A percentile compares a stretch with the other conserved stretches of the same genome.
phyloP scores from a whole-genome alignment of 345 rosid genomes.

The Abelmoschus esculentus region DNA sequence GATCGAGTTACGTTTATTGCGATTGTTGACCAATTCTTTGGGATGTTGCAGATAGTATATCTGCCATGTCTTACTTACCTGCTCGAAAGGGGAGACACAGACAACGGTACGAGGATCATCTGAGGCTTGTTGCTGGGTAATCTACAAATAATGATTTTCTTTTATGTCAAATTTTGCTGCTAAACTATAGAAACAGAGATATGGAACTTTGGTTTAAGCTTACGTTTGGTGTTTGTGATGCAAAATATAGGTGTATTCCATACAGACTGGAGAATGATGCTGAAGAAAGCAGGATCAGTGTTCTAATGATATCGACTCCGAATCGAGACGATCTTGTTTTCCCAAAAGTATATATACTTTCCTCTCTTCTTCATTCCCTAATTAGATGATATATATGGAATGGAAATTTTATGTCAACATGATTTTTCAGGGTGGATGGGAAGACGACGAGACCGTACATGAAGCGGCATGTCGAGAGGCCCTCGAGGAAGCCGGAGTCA shows the following conservation, averaged over 20 bases:
- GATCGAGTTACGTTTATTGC: no score
- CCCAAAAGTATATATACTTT: slow-evolving; percentile 31
- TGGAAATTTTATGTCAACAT: background rate
- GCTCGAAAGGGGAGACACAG: slow-evolving; percentile 42
- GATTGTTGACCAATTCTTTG: no score
- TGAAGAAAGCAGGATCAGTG: slow-evolving; percentile 20
- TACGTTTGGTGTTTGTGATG: background rate
- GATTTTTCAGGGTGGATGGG: slow-evolving; percentile 85
- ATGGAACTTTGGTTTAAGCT: no score
- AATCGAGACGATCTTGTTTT: slow-evolving; percentile 47
- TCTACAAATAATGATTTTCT: no score
- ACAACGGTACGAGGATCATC: slow-evolving; percentile 39
- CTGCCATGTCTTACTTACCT: slow-evolving; percentile 21
- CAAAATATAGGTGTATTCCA: slow-evolving; percentile 40
- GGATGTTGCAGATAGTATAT: slow-evolving; percentile 3
- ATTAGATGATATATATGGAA: background rate
- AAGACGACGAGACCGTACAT: slow-evolving; percentile 73
- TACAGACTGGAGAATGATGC: slow-evolving; percentile 24
- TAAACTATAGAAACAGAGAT: no score
- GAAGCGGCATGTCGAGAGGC: slow-evolving; percentile 95
- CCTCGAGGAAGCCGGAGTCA: slow-evolving; percentile 89
- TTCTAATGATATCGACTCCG: slow-evolving; percentile 55
- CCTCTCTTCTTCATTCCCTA: background rate
- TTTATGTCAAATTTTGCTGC: no score
- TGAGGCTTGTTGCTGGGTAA: slow-evolving; percentile 51